Conservation (phyloP, 768 basidiomycete species). For the Russula emetica region DNA sequence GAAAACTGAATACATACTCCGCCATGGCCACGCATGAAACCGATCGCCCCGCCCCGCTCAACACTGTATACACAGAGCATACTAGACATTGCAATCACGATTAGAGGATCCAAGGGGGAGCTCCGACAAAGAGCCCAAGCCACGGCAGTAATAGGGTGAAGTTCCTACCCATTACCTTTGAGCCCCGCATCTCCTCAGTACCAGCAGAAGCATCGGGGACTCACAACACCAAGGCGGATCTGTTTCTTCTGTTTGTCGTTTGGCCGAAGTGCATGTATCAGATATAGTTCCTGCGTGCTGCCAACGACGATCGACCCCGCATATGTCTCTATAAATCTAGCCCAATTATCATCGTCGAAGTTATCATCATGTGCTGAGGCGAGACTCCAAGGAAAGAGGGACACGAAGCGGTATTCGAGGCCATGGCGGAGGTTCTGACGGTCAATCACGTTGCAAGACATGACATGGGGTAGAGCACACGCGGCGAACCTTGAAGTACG, state of each 20-base stretch:
- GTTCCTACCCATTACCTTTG: conserved; percentile 9
- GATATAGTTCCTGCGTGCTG: conserved; percentile 17
- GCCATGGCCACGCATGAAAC: conserved; percentile 43
- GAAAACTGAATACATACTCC: conserved; percentile 17
- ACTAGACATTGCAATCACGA: conserved; percentile 52
- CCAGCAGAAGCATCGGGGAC: background rate
- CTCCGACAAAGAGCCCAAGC: conserved; percentile 55
- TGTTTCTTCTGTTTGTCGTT: conserved; percentile 14
- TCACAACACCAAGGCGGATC: conserved; percentile 16
- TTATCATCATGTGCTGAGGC: conserved; percentile 4
- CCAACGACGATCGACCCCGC: conserved; percentile 18
- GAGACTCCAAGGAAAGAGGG: conserved; percentile 28
- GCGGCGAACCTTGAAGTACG: conserved; percentile 44
- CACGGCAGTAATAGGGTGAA: conserved; percentile 36
- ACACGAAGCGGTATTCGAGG: conserved; percentile 32
- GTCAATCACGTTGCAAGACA: conserved; percentile 32
- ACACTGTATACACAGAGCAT: conserved; percentile 55
- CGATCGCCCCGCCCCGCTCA: conserved; percentile 38
- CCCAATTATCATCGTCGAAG: conserved; percentile 15
- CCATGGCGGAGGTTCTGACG: conserved; percentile 46
- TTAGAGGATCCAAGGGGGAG: conserved; percentile 50
- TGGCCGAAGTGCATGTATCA: conserved; percentile 11
- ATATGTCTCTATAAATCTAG: conserved; percentile 2
- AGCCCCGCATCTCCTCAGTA: background rate
- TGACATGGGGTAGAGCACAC: background rate